phyloP scores from a whole-genome alignment of 306 rosid genomes.

The Chamaecrista fasciculata region DNA sequence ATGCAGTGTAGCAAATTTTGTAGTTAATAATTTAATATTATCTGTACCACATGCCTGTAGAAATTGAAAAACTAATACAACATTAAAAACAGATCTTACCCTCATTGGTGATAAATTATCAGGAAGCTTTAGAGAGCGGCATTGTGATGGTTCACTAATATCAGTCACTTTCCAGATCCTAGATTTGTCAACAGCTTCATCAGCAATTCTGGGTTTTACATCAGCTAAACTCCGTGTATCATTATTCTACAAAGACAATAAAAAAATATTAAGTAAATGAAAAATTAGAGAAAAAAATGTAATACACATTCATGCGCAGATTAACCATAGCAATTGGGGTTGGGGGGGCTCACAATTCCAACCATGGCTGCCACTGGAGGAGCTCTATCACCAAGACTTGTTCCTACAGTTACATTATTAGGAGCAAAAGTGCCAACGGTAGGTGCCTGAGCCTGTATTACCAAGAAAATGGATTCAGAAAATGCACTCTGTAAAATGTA shows the following conservation, averaged over 20 bases:
- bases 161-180: slow-evolving; percentile 91
- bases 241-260: slow-evolving; percentile 61
- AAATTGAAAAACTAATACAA: slow-evolving; percentile 9
- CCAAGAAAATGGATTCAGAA: slow-evolving; percentile 35
- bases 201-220: slow-evolving; percentile 85
- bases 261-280: slow-evolving; percentile 22
- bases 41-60: slow-evolving; percentile 18
- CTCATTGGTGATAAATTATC: slow-evolving; percentile 73
- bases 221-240: slow-evolving; percentile 81
- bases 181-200: slow-evolving; percentile 80
- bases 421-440: slow-evolving; percentile 65
- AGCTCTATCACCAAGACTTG: slow-evolving; percentile 82
- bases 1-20: not conserved
- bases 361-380: slow-evolving; percentile 72
- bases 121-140: slow-evolving; percentile 86
- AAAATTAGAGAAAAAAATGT: not conserved
- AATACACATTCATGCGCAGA: slow-evolving; percentile 24
- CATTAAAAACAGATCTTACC: slow-evolving; percentile 49
- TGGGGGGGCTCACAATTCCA: slow-evolving; percentile 69
- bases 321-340: slow-evolving; percentile 15
- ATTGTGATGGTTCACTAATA: slow-evolving; percentile 73
- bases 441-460: slow-evolving; percentile 72
- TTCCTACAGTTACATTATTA: slow-evolving; percentile 62
- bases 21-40: not conserved
- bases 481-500: slow-evolving; percentile 24